Base-by-base conservation (phyloP, 208 protist species). In the Leishmania martiniquensis region DNA sequence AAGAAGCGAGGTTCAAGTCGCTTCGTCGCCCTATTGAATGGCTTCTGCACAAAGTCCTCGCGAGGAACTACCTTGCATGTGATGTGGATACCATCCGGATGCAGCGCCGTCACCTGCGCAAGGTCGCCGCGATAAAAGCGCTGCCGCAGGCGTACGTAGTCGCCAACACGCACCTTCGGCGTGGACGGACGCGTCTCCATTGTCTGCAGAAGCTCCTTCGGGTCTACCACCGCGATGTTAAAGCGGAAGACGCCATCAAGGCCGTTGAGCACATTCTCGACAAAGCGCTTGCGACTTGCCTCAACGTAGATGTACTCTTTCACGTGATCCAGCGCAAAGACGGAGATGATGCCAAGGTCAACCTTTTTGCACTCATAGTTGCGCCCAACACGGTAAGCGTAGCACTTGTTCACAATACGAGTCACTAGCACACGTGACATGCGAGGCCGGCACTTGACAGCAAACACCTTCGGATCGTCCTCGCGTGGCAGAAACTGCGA, bases 221-320 rank as follows among this genome's bases (percentile, higher is more conserved):
- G 92, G 55, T 96, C 88, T 29, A 98, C 93, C 37, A 95, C 84
- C 63, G 90, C 89, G 74, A 98, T 97, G 52, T 94, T 92, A 76
- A 88, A 93, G 34, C 93, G 89, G 75, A 97, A 97, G 22, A 96
- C 60, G 54, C 93, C 93, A 65, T 93, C 91, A 39, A 98, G 82
- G 9, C 95, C 95, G 76, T 92, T 95, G 44, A 98, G 75, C 47
- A 92, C 93, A 74, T 95, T 95, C 83, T 95, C 89, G 34, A 98
- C 95, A 85, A 97, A 97, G 52, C 87, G 76, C 82, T 97, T 93
- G 6, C 95, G 91, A 74, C 96, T 90, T 17, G 95, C 91, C 85
- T 98, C 93, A 15, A 98, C 85, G 76, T 98, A 98, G 44, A 98
- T 96, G 85, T 97, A 98, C 86, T 98, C 93, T 66, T 93, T 93